Conservation (phyloP, 2,329 filamentous ascomycete species). For the Colletotrichum melonis region DNA sequence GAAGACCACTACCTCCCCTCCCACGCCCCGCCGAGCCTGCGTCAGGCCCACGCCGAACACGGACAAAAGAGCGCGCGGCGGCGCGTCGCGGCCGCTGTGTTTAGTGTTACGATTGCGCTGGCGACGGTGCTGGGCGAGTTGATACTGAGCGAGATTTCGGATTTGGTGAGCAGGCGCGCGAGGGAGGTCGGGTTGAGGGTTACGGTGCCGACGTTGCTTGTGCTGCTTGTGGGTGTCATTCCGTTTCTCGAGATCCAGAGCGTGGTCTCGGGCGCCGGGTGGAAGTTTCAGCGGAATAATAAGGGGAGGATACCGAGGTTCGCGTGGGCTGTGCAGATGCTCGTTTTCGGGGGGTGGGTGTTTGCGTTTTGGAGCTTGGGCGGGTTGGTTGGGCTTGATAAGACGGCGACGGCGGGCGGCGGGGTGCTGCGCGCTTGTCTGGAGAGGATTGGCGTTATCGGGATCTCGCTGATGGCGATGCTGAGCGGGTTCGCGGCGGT, state of each 20-base stretch:
- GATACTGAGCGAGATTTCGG: conserved; percentile 86
- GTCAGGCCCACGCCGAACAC: conserved; percentile 69
- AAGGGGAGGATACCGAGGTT: conserved; percentile 67
- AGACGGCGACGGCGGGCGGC: conserved; percentile 37
- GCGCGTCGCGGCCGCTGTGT: conserved; percentile 71
- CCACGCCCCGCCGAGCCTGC: conserved; percentile 69
- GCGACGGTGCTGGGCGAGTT: conserved; percentile 83
- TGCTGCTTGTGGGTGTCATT: conserved; percentile 79
- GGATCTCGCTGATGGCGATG: conserved; percentile 86
- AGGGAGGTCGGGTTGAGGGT: conserved; percentile 75
- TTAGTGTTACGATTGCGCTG: conserved; percentile 81
- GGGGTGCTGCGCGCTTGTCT: conserved; percentile 65
- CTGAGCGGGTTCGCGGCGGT: conserved; percentile 93
- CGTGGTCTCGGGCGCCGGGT: conserved; percentile 67
- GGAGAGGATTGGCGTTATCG: conserved; percentile 83
- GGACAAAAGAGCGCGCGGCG: conserved; percentile 62
- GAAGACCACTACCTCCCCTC: conserved; percentile 72
- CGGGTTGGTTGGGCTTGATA: conserved; percentile 61
- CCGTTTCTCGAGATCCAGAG: conserved; percentile 84
- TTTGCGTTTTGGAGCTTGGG: conserved; percentile 82
- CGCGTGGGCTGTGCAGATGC: conserved; percentile 72
- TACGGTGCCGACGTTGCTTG: conserved; percentile 77
- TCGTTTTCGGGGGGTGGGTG: conserved; percentile 76
- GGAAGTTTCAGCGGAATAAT: conserved; percentile 69
- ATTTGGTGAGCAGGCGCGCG: conserved; percentile 75